These are phyloP conservation scores for Chrysopogon serrulatus DNA, from an alignment of 176 grass and related monocot genomes.

Conservation along the genomic window DNA sequence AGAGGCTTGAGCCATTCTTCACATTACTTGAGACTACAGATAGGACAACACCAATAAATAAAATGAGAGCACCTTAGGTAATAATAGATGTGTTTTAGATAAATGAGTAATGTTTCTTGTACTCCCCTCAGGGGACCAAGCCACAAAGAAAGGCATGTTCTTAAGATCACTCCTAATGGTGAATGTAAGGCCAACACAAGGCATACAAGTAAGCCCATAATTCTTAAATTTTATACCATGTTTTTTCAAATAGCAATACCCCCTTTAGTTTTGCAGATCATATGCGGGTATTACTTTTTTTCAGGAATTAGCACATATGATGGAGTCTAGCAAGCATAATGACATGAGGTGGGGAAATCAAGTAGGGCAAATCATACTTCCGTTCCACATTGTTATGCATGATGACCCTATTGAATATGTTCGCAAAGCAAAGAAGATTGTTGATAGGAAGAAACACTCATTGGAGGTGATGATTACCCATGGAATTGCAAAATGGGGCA, in stretches of 20 bases:
- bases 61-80: neutral
- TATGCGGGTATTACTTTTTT: neutral
- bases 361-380: slow-evolving; percentile 33
- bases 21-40: too few species aligned
- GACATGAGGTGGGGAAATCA: slow-evolving; percentile 37
- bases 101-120: neutral
- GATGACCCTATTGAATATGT: slow-evolving; percentile 51
- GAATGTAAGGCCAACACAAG: slow-evolving; percentile 30
- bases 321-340: slow-evolving; percentile 15
- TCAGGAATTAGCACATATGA: slow-evolving; percentile 42
- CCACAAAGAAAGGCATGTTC: slow-evolving; percentile 1
- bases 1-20: too few species aligned
- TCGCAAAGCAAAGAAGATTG: slow-evolving; percentile 28
- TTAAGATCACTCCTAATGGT: slow-evolving; percentile 39
- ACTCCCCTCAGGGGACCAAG: slow-evolving; percentile 14
- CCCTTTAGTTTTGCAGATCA: neutral
- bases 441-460: slow-evolving; percentile 42
- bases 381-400: slow-evolving; percentile 13
- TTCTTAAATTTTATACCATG: neutral
- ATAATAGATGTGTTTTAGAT: neutral
- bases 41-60: neutral
- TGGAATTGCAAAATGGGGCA: neutral
- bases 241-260: neutral
- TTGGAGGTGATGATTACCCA: slow-evolving; percentile 38
- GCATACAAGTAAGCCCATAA: slow-evolving; percentile 38